Conservation (phyloP, 768 basidiomycete species). For the Lactarius vividus region DNA sequence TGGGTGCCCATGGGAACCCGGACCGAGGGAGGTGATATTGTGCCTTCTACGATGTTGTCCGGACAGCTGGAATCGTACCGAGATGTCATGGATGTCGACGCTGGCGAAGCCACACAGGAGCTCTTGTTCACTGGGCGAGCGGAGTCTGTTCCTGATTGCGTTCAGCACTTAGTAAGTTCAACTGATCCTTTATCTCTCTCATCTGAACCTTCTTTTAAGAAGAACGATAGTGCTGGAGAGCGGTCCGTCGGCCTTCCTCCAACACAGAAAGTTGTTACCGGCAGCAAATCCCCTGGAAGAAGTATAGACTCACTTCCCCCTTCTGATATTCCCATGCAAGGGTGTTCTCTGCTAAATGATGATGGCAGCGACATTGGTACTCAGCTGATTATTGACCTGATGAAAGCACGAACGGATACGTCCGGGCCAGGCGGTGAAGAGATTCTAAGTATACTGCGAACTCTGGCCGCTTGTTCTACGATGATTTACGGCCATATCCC, state of each 20-base stretch:
- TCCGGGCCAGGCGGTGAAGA: conserved; percentile 38
- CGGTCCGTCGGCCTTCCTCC: conserved; percentile 28
- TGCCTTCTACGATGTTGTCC: conserved; percentile 36
- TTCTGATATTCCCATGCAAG: conserved; percentile 22
- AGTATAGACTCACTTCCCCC: conserved; percentile 24
- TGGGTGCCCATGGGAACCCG: conserved; percentile 55
- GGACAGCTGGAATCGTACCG: conserved; percentile 34
- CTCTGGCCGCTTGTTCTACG: neutral
- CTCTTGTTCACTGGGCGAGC: conserved; percentile 22
- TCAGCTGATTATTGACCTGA: conserved; percentile 38
- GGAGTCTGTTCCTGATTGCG: conserved; percentile 24
- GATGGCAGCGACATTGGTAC: conserved; percentile 38
- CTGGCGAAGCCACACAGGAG: conserved; percentile 39
- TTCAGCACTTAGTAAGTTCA: conserved; percentile 18
- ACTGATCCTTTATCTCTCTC: neutral
- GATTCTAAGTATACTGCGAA: conserved; percentile 44
- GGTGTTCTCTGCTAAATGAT: conserved; percentile 9
- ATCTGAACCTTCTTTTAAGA: conserved; percentile 12
- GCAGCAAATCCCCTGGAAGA: neutral
- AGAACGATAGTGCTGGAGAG: neutral
- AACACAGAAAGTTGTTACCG: conserved; percentile 21
- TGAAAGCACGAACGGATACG: conserved; percentile 27
- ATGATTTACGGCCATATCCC: neutral
- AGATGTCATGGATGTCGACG: conserved; percentile 45
- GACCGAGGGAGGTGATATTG: conserved; percentile 52